A percentile compares a stretch with the other conserved stretches of the same genome.
Conservation (phyloP, 2,329 filamentous ascomycete genomes). For the Teratosphaeria gauchensis region DNA sequence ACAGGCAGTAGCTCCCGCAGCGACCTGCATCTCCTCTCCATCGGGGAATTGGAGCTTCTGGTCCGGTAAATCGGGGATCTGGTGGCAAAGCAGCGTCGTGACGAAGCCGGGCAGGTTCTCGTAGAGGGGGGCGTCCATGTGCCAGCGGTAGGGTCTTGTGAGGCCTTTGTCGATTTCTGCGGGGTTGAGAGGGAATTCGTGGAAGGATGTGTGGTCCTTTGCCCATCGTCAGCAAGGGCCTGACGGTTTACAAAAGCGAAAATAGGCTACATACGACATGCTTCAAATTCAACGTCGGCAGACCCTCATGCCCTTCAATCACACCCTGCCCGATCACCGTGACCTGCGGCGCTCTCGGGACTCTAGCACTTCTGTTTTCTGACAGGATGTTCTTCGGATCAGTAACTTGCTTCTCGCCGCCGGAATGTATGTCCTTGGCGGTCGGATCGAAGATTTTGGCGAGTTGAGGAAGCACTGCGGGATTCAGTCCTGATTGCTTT, state of each 20-base stretch:
- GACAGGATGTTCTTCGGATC: constrained; percentile 5
- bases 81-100: constrained; percentile 16
- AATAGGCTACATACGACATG: constrained; percentile 4
- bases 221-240: not conserved
- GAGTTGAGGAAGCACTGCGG: constrained; percentile 7
- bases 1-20: constrained; percentile 18
- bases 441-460: constrained; percentile 12
- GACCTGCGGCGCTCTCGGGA: constrained; percentile 12
- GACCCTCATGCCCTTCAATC: constrained; percentile 10
- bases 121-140: constrained; percentile 24
- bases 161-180: constrained; percentile 5
- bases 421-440: constrained; percentile 12
- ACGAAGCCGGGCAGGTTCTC: constrained; percentile 22
- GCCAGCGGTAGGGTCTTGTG: constrained; percentile 23
- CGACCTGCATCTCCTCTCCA: constrained; percentile 10
- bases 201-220: not conserved
- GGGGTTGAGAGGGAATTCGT: not conserved
- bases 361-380: not conserved
- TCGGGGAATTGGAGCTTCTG: constrained; percentile 17
- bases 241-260: no score
- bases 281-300: constrained; percentile 11
- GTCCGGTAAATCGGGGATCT: constrained; percentile 14
- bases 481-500: constrained; percentile 10
- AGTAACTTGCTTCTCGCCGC: constrained; percentile 11
- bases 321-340: constrained; percentile 14